A percentile compares a stretch with the other conserved stretches of the same genome.
Evolutionary conservation across 192 early-diverging fungal species (phyloP).

Genomic region (Polychytrium aggregatum): DNA sequence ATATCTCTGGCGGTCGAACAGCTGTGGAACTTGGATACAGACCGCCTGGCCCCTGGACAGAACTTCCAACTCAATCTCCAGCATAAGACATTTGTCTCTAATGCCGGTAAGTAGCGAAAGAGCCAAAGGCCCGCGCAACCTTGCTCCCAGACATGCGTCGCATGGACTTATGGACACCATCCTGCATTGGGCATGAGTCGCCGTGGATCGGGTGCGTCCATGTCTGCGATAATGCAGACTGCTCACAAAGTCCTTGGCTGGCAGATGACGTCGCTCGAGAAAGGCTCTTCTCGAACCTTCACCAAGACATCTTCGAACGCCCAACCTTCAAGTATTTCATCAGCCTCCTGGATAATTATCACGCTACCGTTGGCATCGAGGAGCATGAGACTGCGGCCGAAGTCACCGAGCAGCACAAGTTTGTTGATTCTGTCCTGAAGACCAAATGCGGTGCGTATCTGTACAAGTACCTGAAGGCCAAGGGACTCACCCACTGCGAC

Average conservation of each 20-base stretch:
- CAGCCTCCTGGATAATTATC: constrained; percentile 17
- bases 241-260: too few relatives aligned
- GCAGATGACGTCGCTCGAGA: constrained; percentile 12
- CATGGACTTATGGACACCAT: background rate
- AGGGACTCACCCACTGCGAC: constrained; percentile 4
- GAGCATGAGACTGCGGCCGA: constrained; percentile 7
- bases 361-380: constrained; percentile 9
- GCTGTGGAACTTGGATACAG: constrained; percentile 21
- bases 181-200: background rate
- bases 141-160: too few relatives aligned
- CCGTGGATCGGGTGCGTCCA: background rate
- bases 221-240: background rate
- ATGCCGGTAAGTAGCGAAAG: constrained; percentile 6
- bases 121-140: too few relatives aligned
- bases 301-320: constrained; percentile 1
- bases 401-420: constrained; percentile 9
- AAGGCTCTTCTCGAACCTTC: constrained; percentile 16
- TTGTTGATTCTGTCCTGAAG: constrained; percentile 11
- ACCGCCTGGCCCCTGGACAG: constrained; percentile 15
- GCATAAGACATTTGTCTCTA: constrained; percentile 10
- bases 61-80: constrained; percentile 21
- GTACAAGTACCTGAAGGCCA: constrained; percentile 11
- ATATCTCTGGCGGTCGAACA: constrained; percentile 6
- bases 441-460: constrained; percentile 15
- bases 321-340: constrained; percentile 17